Evolutionary conservation across 306 rosid genomes (phyloP), one percentile per base, ranked within the genome.

Genomic region (Ammopiptanthus mongolicus): DNA sequence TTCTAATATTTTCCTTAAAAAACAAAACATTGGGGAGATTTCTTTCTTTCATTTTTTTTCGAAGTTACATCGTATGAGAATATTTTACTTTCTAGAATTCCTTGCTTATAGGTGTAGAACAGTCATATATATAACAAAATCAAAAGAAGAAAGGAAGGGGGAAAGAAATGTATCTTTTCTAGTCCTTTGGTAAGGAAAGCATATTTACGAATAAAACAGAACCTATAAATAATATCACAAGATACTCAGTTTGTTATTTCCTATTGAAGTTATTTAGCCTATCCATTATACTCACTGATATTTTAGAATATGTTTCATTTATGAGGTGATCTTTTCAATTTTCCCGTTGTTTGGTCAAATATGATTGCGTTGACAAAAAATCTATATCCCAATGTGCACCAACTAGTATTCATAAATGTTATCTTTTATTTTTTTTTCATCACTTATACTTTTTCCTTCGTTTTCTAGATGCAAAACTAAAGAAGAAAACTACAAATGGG

Each of bases 101-200:
- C 52, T 73, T 81, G 74, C 69, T 73, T 41, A 73, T 48, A 58
- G 41, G 3, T 47, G 33, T 10, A 44, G 50, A 76, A 51, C 18
- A 14, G 71, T 73, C 22, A 2, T 66, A 21, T 37, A 36, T 19
- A 19, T 23, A 58, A 69, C 46, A 68, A 69, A 37, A 5, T 28
- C 60, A 46, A 29, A 22, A 33, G 28, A 75, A 28, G 33, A 36
- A 34, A 19, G 23, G 72, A 73, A 61, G 6, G 18, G 37, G 14
- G 39, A 76, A 64, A 74, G 71, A 74, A 69, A 83, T 79, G 84
- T 22, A 79, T 83, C 74, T 74, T 65, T 18, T 23, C 62, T 18
- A 70, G 21, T 37, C 68, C 44, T 56, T 75, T 68, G 60, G 33
- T 60, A 83, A 71, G 87, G 44, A 83, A 83, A 70, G 84, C 68